These are phyloP conservation scores for Gynandropsis gynandra DNA, from an alignment of 345 rosid genomes.

Conservation along the genomic window DNA sequence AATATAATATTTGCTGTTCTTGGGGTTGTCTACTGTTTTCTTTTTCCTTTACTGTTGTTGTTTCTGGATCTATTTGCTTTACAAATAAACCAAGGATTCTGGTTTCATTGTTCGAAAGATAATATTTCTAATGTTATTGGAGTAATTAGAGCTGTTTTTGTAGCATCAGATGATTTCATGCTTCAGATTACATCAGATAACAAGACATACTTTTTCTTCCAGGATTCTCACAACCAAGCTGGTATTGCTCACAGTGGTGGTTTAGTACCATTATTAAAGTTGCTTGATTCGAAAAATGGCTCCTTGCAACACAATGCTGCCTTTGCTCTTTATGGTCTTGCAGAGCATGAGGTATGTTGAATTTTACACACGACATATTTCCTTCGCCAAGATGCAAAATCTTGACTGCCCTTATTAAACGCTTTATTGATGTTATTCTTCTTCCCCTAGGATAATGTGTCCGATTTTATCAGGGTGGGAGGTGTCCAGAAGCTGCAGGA, in stretches of 20 bases:
- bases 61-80: neutral
- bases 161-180: neutral
- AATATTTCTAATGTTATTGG: neutral
- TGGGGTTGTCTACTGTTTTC: neutral
- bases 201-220: constrained; percentile 21
- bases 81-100: neutral
- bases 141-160: neutral
- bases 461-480: constrained; percentile 95
- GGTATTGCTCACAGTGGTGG: constrained; percentile 97
- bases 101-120: neutral
- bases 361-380: constrained; percentile 5
- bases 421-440: constrained; percentile 28
- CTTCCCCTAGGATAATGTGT: constrained; percentile 72
- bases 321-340: constrained; percentile 97
- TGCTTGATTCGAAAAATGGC: constrained; percentile 94
- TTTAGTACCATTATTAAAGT: constrained; percentile 79
- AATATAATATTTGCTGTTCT: neutral
- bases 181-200: constrained; percentile 2
- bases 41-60: neutral
- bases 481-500: constrained; percentile 95
- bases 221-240: constrained; percentile 98
- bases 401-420: constrained; percentile 18
- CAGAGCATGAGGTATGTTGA: constrained; percentile 84
- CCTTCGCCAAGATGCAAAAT: constrained; percentile 1
- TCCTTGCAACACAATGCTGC: constrained; percentile 99